These are phyloP conservation scores for Dryadomyces quercus-mongolicae DNA, from an alignment of 2,329 filamentous ascomycete species.

Conservation along the genomic window DNA sequence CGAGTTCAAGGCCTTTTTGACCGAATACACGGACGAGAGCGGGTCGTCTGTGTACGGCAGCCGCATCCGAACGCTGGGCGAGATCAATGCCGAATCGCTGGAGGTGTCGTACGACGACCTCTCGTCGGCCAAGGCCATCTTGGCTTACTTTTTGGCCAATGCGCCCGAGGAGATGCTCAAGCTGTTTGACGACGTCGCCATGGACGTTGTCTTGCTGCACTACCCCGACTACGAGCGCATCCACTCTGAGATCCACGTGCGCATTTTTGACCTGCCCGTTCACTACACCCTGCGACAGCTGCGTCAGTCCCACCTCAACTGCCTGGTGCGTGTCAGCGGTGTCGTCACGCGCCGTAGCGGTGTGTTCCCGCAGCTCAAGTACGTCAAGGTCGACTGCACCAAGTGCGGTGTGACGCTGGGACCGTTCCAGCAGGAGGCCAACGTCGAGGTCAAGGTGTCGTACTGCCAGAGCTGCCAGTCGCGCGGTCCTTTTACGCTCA, in stretches of 20 bases:
- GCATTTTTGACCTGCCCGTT: constrained; percentile 87
- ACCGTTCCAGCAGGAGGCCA: constrained; percentile 95
- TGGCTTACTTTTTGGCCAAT: constrained; percentile 94
- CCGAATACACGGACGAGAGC: constrained; percentile 83
- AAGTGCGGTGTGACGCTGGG: constrained; percentile 89
- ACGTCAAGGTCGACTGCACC: constrained; percentile 93
- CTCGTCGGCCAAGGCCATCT: constrained; percentile 76
- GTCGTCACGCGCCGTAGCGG: constrained; percentile 90
- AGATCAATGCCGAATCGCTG: constrained; percentile 89
- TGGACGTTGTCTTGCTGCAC: constrained; percentile 90
- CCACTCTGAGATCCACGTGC: constrained; percentile 93
- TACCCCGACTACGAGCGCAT: constrained; percentile 98
- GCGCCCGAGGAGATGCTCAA: constrained; percentile 91
- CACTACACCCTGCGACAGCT: constrained; percentile 92
- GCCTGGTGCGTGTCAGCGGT: constrained; percentile 83
- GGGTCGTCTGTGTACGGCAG: constrained; percentile 91
- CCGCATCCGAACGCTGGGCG: constrained; percentile 87
- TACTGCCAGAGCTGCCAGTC: constrained; percentile 97
- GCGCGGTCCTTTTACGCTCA: constrained; percentile 85
- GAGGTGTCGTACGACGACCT: constrained; percentile 95
- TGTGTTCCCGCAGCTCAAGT: constrained; percentile 95
- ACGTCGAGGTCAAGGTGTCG: constrained; percentile 88
- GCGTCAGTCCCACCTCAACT: constrained; percentile 91
- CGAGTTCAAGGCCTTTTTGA: constrained; percentile 95
- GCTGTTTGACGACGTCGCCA: constrained; percentile 91